Percentiles rank a stretch among this genome's conserved stretches.
phyloP scores from a whole-genome alignment of 805 yeast genomes.

The Nakazawaea ambrosiae region DNA sequence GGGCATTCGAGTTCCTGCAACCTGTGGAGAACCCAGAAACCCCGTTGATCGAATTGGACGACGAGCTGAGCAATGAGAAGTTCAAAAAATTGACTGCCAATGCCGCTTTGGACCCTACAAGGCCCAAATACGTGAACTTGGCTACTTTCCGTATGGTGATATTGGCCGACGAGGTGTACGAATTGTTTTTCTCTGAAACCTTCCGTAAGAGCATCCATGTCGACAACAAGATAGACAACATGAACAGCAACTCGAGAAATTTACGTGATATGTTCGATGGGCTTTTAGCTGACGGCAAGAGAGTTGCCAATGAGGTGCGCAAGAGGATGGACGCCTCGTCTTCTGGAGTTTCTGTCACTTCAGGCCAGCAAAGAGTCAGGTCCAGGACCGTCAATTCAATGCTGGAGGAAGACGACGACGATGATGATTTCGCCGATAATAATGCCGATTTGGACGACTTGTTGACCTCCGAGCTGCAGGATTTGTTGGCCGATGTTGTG shows the following conservation, averaged over 20 bases:
- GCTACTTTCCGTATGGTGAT: slow-evolving; percentile 94
- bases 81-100: slow-evolving; percentile 47
- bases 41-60: slow-evolving; percentile 35
- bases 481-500: slow-evolving; percentile 4
- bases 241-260: slow-evolving; percentile 44
- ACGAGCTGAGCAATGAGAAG: slow-evolving; percentile 22
- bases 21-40: slow-evolving; percentile 45
- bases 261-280: slow-evolving; percentile 88
- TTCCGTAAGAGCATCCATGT: slow-evolving; percentile 64
- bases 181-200: slow-evolving; percentile 68
- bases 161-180: slow-evolving; percentile 90
- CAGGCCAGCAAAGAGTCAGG: slow-evolving; percentile 19
- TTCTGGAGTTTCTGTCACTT: slow-evolving; percentile 15
- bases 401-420: slow-evolving; percentile 12
- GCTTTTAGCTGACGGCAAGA: slow-evolving; percentile 82
- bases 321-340: slow-evolving; percentile 64
- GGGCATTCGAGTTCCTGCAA: slow-evolving; percentile 87
- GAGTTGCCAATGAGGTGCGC: slow-evolving; percentile 85
- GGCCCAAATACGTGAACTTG: slow-evolving; percentile 66
- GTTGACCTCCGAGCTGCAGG: slow-evolving; percentile 6
- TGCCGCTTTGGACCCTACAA: slow-evolving; percentile 74
- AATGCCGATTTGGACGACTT: slow-evolving; percentile 8
- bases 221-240: slow-evolving; percentile 39
- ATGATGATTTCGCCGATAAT: slow-evolving; percentile 17
- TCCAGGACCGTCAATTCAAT: slow-evolving; percentile 15